Evolutionary conservation across 345 rosid species (phyloP).

Genomic region (Lenwebbia sp.): DNA sequence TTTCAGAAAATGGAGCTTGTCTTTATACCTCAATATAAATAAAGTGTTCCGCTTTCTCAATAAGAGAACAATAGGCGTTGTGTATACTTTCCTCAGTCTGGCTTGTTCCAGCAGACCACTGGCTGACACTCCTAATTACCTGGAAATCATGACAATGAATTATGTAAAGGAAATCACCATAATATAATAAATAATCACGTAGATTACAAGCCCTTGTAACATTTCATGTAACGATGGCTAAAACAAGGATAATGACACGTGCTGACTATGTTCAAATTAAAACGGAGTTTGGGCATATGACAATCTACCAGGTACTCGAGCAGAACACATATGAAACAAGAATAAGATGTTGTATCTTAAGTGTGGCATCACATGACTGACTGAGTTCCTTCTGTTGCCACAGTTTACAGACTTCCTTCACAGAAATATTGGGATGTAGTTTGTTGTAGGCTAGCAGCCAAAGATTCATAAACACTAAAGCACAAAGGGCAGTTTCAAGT

Average conservation of each 20-base stretch:
- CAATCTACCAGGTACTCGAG: background rate
- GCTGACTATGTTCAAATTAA: background rate
- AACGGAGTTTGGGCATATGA: background rate
- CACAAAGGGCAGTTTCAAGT: background rate
- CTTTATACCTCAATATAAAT: conserved; percentile 81
- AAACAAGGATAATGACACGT: background rate
- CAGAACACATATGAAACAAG: background rate
- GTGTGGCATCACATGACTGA: background rate
- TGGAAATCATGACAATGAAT: conserved; percentile 18
- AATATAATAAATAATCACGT: background rate
- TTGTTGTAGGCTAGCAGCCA: background rate
- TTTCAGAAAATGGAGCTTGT: background rate
- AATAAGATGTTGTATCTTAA: background rate
- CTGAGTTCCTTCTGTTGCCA: background rate
- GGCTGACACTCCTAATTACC: conserved; percentile 98
- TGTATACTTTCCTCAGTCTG: conserved; percentile 95
- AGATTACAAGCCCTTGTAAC: background rate
- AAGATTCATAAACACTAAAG: background rate
- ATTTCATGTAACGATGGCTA: background rate
- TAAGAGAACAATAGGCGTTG: conserved; percentile 86
- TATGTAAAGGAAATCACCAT: background rate
- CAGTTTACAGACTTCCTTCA: background rate
- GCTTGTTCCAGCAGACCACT: conserved; percentile 99
- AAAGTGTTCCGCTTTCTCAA: conserved; percentile 91
- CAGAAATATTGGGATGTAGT: background rate